Conservation (phyloP, 1,139 yeast genomes). For the Taphrina sp. region DNA sequence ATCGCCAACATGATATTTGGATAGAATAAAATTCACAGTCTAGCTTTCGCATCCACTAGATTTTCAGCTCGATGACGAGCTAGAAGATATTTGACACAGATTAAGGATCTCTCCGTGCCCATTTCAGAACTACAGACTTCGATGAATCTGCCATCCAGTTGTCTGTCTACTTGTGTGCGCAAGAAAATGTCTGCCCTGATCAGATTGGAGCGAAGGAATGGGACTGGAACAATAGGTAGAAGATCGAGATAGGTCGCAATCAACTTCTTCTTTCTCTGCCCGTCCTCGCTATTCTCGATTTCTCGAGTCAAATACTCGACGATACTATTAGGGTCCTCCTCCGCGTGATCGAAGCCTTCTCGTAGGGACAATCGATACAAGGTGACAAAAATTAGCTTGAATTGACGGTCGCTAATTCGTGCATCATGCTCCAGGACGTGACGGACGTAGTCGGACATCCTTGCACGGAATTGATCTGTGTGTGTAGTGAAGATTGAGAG, state of each 20-base stretch:
- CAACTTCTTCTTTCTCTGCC: background rate
- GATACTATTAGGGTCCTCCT: constrained; percentile 8
- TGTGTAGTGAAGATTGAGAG: constrained; percentile 8
- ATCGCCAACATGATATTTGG: no score
- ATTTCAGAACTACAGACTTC: constrained; percentile 25
- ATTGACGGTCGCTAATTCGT: constrained; percentile 19
- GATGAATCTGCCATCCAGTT: background rate
- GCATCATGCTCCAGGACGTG: constrained; percentile 10
- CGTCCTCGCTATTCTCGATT: background rate
- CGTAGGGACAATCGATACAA: constrained; percentile 13
- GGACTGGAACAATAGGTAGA: constrained; percentile 3
- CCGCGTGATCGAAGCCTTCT: background rate
- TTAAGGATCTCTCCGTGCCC: constrained; percentile 20
- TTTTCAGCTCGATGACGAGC: background rate
- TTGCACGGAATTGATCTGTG: background rate
- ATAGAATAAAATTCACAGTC: no score
- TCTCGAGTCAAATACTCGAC: background rate
- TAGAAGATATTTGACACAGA: background rate
- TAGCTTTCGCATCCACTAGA: background rate
- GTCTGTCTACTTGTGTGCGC: background rate
- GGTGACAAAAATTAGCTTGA: constrained; percentile 5
- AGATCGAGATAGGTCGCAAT: constrained; percentile 4
- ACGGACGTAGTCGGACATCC: background rate
- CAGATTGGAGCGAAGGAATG: background rate
- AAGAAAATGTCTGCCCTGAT: background rate